Conservation (phyloP, 1,284 basidiomycete genomes). For the Macrocystidia cucumis region DNA sequence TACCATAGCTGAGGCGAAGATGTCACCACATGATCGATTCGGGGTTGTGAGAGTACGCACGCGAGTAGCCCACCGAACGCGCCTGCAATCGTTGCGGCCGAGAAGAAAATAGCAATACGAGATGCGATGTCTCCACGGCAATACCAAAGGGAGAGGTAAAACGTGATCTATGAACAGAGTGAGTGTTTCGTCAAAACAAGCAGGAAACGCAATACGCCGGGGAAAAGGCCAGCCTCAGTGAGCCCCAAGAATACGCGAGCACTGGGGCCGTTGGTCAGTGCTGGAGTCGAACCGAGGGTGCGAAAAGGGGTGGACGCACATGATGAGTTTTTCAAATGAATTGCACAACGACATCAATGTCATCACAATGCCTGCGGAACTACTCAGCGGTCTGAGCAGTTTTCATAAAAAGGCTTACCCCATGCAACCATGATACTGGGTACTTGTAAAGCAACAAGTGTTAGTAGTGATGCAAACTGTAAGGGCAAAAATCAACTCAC, state of each 20-base stretch:
- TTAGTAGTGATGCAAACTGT: slow-evolving; percentile 2
- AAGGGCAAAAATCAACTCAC: slow-evolving; percentile 22
- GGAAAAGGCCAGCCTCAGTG: slow-evolving; percentile 46
- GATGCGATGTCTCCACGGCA: slow-evolving; percentile 38
- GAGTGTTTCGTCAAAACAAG: neutral
- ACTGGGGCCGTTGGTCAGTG: too few relatives aligned
- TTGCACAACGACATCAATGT: slow-evolving; percentile 31
- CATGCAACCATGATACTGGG: slow-evolving; percentile 42
- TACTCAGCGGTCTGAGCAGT: too few relatives aligned
- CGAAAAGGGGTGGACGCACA: slow-evolving; percentile 14
- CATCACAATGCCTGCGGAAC: slow-evolving; percentile 25
- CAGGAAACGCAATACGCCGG: slow-evolving; percentile 24
- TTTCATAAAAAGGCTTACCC: slow-evolving; percentile 21
- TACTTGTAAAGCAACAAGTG: slow-evolving; percentile 20
- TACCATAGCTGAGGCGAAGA: slow-evolving; percentile 19
- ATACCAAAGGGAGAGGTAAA: slow-evolving; percentile 51
- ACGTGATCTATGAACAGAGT: slow-evolving; percentile 27
- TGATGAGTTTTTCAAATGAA: slow-evolving; percentile 23
- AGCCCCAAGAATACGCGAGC: slow-evolving; percentile 44
- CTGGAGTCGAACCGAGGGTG: slow-evolving; percentile 3
- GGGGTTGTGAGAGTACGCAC: too few relatives aligned
- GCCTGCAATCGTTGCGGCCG: slow-evolving; percentile 46
- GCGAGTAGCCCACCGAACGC: slow-evolving; percentile 30
- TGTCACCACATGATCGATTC: too few relatives aligned
- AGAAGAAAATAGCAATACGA: slow-evolving; percentile 52